Percentiles rank a stretch among this genome's conserved stretches.
Evolutionary conservation across 2,329 filamentous ascomycete species (phyloP).

Genomic region (Fusarium abutilonis): DNA sequence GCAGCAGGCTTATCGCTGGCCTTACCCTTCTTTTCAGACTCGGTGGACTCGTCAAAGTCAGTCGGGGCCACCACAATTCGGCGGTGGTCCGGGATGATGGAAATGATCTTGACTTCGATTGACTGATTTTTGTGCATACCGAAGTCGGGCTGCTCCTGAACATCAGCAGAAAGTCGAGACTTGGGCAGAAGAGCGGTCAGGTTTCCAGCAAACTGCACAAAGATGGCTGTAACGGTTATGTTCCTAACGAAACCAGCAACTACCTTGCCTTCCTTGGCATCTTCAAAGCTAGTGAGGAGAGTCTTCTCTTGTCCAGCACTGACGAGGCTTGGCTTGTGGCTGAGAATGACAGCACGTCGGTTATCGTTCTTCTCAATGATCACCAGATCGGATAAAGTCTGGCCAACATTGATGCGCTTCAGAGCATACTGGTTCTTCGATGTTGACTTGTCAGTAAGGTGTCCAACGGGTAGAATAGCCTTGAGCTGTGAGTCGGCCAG

Average conservation of each 20-base stretch:
- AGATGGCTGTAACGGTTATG: constrained; percentile 81
- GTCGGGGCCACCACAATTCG: constrained; percentile 70
- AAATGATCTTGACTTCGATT: constrained; percentile 75
- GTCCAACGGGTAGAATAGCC: constrained; percentile 78
- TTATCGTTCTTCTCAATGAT: constrained; percentile 86
- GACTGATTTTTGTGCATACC: constrained; percentile 82
- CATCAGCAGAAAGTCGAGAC: constrained; percentile 77
- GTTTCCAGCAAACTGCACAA: constrained; percentile 85
- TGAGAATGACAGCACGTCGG: constrained; percentile 78
- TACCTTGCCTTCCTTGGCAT: constrained; percentile 73
- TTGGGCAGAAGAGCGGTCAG: constrained; percentile 84
- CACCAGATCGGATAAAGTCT: constrained; percentile 82
- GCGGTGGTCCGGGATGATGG: constrained; percentile 74
- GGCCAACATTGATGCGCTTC: constrained; percentile 85
- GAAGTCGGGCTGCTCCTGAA: constrained; percentile 75
- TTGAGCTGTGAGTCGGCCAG: constrained; percentile 78
- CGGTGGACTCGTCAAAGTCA: constrained; percentile 58
- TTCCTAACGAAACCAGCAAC: constrained; percentile 86
- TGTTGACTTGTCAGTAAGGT: constrained; percentile 84
- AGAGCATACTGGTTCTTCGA: constrained; percentile 81
- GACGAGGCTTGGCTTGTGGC: constrained; percentile 84
- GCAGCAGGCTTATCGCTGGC: constrained; percentile 50
- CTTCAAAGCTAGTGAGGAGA: constrained; percentile 76
- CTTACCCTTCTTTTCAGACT: constrained; percentile 52
- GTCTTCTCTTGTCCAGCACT: constrained; percentile 77